Evolutionary conservation across 169 alveolate species (phyloP), one percentile per base, ranked within the genome.

Genomic region (Cryptosporidium sp.): DNA sequence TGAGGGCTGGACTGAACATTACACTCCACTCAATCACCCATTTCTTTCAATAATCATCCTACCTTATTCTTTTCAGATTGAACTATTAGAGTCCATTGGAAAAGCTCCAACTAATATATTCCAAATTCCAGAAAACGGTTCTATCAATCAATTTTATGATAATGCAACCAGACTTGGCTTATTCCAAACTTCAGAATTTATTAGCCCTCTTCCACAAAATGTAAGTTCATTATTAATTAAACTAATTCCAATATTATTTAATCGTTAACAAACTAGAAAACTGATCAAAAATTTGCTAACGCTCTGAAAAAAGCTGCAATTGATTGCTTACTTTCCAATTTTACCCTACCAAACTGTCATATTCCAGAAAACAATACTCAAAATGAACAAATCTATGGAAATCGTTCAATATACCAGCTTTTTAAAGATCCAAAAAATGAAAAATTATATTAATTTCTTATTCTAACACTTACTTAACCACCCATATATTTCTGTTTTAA

Each of bases 241-340:
- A 43, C 0, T 69, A 26, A 12, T 16, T 21, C 9, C 26, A 16
- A 45, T n/a, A 26, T 43, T 71, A 50, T 51, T 29, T 26, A 0
- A 41, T 39, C 31, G 35, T 45, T 18, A 21, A n/a, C 2, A 23
- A 35, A 18, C 10, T 41, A 80, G 89, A 80, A 62, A 80, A 80
- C 89, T 14, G 58, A 80, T 21, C 89, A 80, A 43, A 80, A 80
- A 62, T 80, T 80, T 33, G 89, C 89, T 37, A 62, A 29, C n/a
- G 67, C 65, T 23, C 45, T 80, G 6, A 59, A 62, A 43, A 80
- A 80, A 48, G 89, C 89, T 18, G 89, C 89, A 16, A 61, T 59
- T 62, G 89, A 59, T 31, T 80, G 89, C 31, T 29, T 65, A 1
- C 45, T 62, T 29, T 80, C 89, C 48, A 65, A 65, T 39, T 80